Conservation (phyloP, 2,329 filamentous ascomycete species). For the Penicillium sp. region DNA sequence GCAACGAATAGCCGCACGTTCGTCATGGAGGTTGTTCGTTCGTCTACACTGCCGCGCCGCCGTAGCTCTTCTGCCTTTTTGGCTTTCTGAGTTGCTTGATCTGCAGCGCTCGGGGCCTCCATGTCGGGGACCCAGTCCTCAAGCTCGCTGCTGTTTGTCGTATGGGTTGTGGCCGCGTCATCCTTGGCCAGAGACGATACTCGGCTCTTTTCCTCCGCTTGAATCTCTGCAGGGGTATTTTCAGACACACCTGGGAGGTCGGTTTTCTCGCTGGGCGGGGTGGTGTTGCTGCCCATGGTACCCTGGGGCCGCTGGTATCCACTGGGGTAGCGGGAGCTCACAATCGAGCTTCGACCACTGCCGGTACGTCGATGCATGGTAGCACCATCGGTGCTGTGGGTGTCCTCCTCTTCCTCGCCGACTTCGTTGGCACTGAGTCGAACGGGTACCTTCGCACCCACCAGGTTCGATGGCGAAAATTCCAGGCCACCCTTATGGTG, state of each 20-base stretch:
- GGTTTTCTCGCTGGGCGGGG: slow-evolving; percentile 47
- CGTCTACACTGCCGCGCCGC: slow-evolving; percentile 47
- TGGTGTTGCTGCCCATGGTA: slow-evolving; percentile 50
- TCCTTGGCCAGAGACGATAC: slow-evolving; percentile 25
- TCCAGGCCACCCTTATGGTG: slow-evolving; percentile 76
- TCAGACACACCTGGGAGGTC: slow-evolving; percentile 43
- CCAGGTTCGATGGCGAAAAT: slow-evolving; percentile 71
- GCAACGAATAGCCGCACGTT: slow-evolving; percentile 46
- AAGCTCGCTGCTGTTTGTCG: slow-evolving; percentile 33
- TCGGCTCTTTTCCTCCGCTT: slow-evolving; percentile 27
- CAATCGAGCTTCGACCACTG: slow-evolving; percentile 56
- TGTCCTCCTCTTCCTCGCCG: slow-evolving; percentile 74
- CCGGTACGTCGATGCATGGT: slow-evolving; percentile 51
- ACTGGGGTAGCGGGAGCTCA: slow-evolving; percentile 45
- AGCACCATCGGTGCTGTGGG: slow-evolving; percentile 35
- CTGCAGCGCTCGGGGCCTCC: slow-evolving; percentile 41
- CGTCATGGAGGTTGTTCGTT: slow-evolving; percentile 47
- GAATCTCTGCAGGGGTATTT: slow-evolving; percentile 30
- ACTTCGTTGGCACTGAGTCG: slow-evolving; percentile 93
- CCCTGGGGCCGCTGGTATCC: slow-evolving; percentile 42
- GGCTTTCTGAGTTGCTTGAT: slow-evolving; percentile 36
- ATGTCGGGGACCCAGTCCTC: slow-evolving; percentile 53
- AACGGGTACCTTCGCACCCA: slow-evolving; percentile 79
- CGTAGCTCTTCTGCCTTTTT: slow-evolving; percentile 44
- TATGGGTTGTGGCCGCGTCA: slow-evolving; percentile 30